Conservation (phyloP, 768 basidiomycete genomes). For the Gloeostereum incarnatum region DNA sequence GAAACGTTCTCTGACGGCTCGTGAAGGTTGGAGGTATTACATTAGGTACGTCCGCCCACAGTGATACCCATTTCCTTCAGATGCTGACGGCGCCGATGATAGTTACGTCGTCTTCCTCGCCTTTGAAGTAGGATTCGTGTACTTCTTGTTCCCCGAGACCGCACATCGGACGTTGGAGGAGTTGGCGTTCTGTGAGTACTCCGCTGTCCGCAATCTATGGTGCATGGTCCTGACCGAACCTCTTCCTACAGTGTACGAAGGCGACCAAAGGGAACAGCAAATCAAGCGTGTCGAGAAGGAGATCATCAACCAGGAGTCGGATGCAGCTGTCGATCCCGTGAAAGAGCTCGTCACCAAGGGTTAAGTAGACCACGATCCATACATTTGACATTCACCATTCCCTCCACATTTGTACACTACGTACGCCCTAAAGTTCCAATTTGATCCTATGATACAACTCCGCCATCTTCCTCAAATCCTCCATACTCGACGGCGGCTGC, state of each 20-base stretch:
- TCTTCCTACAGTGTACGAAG: too few species aligned
- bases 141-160: constrained; percentile 57
- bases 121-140: constrained; percentile 47
- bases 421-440: constrained; percentile 11
- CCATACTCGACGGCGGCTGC: constrained; percentile 17
- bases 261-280: too few species aligned
- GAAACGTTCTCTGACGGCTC: neutral
- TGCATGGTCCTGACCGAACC: too few species aligned
- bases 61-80: constrained; percentile 1
- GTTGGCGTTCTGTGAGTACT: constrained; percentile 43
- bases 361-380: too few species aligned
- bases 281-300: too few species aligned
- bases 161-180: constrained; percentile 44
- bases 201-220: too few species aligned
- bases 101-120: constrained; percentile 41
- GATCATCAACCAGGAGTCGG: too few species aligned
- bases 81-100: neutral
- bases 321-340: too few species aligned
- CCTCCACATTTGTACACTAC: too few species aligned
- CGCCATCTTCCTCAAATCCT: constrained; percentile 28
- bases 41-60: constrained; percentile 36
- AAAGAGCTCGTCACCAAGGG: too few species aligned
- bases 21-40: constrained; percentile 45
- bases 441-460: constrained; percentile 31
- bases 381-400: too few species aligned